These are phyloP conservation scores for Toxicodendron radicans DNA, from an alignment of 345 rosid species.

Conservation along the genomic window DNA sequence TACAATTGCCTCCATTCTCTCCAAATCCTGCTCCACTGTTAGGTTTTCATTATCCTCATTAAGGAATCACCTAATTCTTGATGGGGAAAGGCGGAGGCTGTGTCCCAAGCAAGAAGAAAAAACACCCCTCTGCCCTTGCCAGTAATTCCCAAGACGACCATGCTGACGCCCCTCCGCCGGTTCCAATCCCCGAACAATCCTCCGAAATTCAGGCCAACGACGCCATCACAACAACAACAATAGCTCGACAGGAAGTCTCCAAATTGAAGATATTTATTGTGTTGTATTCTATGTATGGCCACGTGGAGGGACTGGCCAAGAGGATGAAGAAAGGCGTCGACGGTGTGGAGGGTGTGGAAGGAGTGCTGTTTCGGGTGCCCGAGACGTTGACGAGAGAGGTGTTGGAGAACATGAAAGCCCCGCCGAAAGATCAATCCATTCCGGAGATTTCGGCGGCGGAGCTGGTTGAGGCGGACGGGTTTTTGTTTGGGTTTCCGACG, in stretches of 20 bases:
- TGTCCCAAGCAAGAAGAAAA: conserved; percentile 90
- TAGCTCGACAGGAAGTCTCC: conserved; percentile 20
- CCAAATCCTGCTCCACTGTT: not conserved
- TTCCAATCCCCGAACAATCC: conserved; percentile 46
- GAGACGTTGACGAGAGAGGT: conserved; percentile 59
- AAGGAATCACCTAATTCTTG: conserved; percentile 16
- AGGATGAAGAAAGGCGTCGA: conserved; percentile 75
- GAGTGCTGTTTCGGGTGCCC: conserved; percentile 50
- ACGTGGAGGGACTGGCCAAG: conserved; percentile 65
- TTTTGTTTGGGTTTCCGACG: conserved; percentile 73
- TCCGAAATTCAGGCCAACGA: not conserved
- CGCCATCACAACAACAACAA: conserved; percentile 13
- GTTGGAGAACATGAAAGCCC: conserved; percentile 61
- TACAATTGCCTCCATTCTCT: not conserved
- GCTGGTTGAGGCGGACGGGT: conserved; percentile 57
- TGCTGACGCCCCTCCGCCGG: conserved; percentile 17
- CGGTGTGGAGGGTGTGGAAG: conserved; percentile 59
- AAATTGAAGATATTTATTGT: conserved; percentile 48
- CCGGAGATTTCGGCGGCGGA: conserved; percentile 58
- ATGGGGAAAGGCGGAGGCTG: conserved; percentile 99
- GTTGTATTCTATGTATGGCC: conserved; percentile 78
- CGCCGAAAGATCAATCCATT: conserved; percentile 40
- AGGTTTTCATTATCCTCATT: conserved; percentile 3
- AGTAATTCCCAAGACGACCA: conserved; percentile 27
- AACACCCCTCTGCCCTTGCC: conserved; percentile 36